Base-by-base conservation (phyloP, 306 rosid species). In the Potentilla sterilis region DNA sequence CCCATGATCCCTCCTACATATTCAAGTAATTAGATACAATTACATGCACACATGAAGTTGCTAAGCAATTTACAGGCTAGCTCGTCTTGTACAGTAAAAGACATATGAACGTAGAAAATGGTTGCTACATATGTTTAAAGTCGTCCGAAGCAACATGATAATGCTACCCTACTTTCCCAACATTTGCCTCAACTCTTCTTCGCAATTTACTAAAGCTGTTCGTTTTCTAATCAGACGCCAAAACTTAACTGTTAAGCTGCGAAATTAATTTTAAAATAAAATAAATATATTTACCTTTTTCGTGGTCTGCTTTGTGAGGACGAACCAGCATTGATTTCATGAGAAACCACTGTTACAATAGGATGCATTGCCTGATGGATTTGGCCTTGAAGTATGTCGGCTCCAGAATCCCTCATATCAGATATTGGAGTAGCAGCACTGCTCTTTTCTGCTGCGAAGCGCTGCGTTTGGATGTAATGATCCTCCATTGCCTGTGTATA, bases 221-320 rank as follows among this genome's bases (percentile, higher is more conserved):
- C 7, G 18, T 28, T 12, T 0, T 24, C 28, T 59, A 5, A 32
- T 28, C 18, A n/a, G 12, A 21, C 40, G 41, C 40, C 41, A 14
- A 14, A 13, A 58, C 10, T 58, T 58, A 59, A 59, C 19, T 51
- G 9, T 28, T 19, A 37, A 37, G 40, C 6, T 9, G 9, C 19
- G 59, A 72, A 21, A 38, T 15, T 37, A 63, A 35, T 34, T 35
- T 43, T 4, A 2, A 37, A 37, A 40, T 12, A 16, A 5, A 9
- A 67, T n/a, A 41, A 12, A 34, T 35, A 42, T 41, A 9, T 2
- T 1, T 82, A 89, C 97, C 96, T 83, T 82, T 49, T 79, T 42
- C 93, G 83, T 6, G 79, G 74, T 69, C 88, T 38, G 69, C 69
- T 77, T 42, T 87, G 82, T 11, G 84, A 65, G 15, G 88, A 80